Conservation (phyloP, 2,329 filamentous ascomycete species). For the Rhinocladiella mackenziei region DNA sequence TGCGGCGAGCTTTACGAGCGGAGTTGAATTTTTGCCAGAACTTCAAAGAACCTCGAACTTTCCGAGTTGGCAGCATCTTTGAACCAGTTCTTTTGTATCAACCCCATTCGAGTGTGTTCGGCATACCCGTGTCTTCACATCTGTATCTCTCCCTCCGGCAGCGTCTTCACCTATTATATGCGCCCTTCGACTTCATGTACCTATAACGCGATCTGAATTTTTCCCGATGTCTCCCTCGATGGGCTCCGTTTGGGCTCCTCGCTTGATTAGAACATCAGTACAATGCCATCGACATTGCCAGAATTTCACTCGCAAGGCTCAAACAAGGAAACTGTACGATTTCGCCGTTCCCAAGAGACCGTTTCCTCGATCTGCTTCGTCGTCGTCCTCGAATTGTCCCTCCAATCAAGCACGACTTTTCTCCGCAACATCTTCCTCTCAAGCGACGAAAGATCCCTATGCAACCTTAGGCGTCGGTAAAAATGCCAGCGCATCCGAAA, state of each 20-base stretch:
- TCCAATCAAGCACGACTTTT: conserved; percentile 32
- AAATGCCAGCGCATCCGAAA: conserved; percentile 74
- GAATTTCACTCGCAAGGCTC: conserved; percentile 33
- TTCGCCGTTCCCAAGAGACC: conserved; percentile 29
- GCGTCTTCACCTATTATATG: no score
- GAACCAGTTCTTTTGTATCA: neutral
- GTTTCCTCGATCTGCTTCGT: conserved; percentile 27
- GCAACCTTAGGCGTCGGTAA: conserved; percentile 78
- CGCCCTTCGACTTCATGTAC: conserved; percentile 1
- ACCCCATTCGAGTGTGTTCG: neutral
- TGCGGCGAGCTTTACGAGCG: conserved; percentile 11
- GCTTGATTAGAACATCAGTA: conserved; percentile 41
- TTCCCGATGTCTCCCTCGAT: conserved; percentile 39
- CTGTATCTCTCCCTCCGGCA: no score
- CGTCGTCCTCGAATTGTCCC: neutral
- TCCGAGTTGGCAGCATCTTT: conserved; percentile 2
- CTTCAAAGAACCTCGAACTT: conserved; percentile 12
- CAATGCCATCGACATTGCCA: conserved; percentile 38
- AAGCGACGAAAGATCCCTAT: conserved; percentile 79
- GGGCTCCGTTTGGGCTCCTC: conserved; percentile 40
- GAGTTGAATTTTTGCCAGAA: conserved; percentile 12
- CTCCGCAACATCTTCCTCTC: conserved; percentile 52
- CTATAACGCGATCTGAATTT: conserved; percentile 3
- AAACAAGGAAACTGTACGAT: conserved; percentile 38
- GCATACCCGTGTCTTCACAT: neutral